Conservation (phyloP, 208 protist species). For the Crithidia bombi region DNA sequence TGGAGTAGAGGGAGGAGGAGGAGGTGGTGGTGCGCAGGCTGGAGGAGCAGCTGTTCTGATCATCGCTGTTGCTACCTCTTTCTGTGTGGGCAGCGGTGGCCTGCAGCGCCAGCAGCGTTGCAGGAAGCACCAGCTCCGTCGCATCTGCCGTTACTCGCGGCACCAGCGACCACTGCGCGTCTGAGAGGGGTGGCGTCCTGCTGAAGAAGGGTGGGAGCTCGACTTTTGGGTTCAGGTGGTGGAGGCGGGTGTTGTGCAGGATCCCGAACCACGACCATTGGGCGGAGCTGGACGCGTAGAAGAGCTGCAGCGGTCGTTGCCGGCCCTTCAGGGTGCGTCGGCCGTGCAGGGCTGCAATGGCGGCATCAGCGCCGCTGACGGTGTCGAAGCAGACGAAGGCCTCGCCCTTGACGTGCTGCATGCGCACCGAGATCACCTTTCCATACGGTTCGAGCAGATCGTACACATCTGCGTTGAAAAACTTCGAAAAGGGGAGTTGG, state of each 20-base stretch:
- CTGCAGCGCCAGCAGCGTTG: slow-evolving; percentile 1
- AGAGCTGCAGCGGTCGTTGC: slow-evolving; percentile 8
- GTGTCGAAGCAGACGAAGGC: slow-evolving; percentile 14
- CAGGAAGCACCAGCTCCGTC: slow-evolving; percentile 8
- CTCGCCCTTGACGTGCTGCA: slow-evolving; percentile 10
- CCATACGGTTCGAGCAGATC: slow-evolving; percentile 8
- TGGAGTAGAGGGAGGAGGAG: slow-evolving; percentile 5
- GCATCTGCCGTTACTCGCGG: not conserved
- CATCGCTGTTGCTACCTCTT: not conserved
- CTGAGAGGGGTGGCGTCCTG: not conserved
- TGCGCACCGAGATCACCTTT: not conserved
- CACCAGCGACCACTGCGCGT: slow-evolving; percentile 3
- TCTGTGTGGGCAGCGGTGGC: not conserved
- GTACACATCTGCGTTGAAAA: slow-evolving; percentile 14
- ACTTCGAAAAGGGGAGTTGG: slow-evolving; percentile 9
- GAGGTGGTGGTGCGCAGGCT: slow-evolving; percentile 10
- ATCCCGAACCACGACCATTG: slow-evolving; percentile 18
- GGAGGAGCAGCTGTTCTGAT: slow-evolving; percentile 4
- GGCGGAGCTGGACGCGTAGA: slow-evolving; percentile 6
- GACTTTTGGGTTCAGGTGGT: slow-evolving; percentile 10
- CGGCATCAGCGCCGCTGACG: slow-evolving; percentile 3
- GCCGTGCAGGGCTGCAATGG: slow-evolving; percentile 10
- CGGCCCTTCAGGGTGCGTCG: slow-evolving; percentile 4
- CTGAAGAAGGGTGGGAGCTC: slow-evolving; percentile 12
- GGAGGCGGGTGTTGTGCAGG: slow-evolving; percentile 14